A percentile compares a stretch with the other conserved stretches of the same genome.
Evolutionary conservation across 2,329 filamentous ascomycete species (phyloP).

Genomic region (Diaporthe destruens): DNA sequence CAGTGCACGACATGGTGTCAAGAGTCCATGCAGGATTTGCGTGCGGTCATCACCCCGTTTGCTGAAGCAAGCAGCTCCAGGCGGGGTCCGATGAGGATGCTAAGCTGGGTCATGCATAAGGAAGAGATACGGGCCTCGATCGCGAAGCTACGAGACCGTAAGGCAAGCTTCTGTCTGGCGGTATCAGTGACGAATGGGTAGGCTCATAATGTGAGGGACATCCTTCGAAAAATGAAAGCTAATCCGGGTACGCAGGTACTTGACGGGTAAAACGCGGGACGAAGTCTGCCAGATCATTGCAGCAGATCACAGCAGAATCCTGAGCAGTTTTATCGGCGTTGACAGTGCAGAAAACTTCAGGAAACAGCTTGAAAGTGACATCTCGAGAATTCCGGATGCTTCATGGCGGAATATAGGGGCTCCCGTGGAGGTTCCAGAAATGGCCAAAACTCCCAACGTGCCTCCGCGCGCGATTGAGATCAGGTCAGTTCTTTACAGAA

Average conservation of each 20-base stretch:
- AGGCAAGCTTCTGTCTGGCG: not conserved
- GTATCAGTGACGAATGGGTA: not conserved
- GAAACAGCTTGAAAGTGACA: slow-evolving; percentile 11
- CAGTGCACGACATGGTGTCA: slow-evolving; percentile 20
- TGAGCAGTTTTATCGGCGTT: not conserved
- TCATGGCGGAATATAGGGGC: not conserved
- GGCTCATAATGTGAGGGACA: not conserved
- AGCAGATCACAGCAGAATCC: not conserved
- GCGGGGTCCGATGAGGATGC: slow-evolving; percentile 5
- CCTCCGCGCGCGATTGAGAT: not conserved
- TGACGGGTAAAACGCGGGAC: slow-evolving; percentile 6
- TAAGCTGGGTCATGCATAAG: slow-evolving; percentile 18
- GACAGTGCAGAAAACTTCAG: not conserved
- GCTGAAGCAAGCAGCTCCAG: not conserved
- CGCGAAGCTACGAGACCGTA: slow-evolving; percentile 19
- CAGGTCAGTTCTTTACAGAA: not conserved
- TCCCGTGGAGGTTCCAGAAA: not conserved
- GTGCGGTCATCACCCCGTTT: not conserved
- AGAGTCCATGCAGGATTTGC: slow-evolving; percentile 13
- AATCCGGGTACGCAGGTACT: not conserved
- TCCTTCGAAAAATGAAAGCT: not conserved
- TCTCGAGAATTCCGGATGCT: not conserved
- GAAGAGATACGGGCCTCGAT: slow-evolving; percentile 4
- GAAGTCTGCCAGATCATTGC: slow-evolving; percentile 5
- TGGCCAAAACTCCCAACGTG: not conserved